A percentile compares a stretch with the other conserved stretches of the same genome.
Evolutionary conservation across 108 stramenopile genomes (phyloP).

Genomic region (Discostella stelligeroides): DNA sequence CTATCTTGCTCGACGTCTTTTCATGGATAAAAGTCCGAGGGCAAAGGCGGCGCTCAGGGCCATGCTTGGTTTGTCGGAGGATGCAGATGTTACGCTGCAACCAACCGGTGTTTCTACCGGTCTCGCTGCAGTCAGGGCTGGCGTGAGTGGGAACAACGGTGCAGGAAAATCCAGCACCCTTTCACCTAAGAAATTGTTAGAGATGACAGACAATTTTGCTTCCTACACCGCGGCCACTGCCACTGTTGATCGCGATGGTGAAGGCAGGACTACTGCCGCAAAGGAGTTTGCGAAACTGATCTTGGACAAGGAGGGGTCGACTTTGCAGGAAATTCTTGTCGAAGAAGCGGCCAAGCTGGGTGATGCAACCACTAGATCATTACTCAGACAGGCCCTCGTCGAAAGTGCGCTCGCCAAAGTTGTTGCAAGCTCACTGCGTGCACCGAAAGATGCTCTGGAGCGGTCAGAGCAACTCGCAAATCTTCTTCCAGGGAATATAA

Average conservation of each 20-base stretch:
- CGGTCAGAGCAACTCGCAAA: conserved; percentile 37
- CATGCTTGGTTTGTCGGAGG: conserved; percentile 76
- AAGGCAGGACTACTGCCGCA: conserved; percentile 61
- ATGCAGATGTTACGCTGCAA: conserved; percentile 14
- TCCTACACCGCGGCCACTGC: conserved; percentile 82
- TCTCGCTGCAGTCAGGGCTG: conserved; percentile 52
- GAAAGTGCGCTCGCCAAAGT: conserved; percentile 66
- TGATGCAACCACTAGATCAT: conserved; percentile 63
- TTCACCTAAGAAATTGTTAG: conserved; percentile 70
- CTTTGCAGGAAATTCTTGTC: conserved; percentile 74
- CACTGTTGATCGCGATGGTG: conserved; percentile 69
- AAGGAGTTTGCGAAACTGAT: conserved; percentile 73
- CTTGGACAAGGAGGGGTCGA: conserved; percentile 67
- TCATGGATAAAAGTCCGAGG: conserved; percentile 85
- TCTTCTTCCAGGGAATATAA: conserved; percentile 59
- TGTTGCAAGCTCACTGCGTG: conserved; percentile 49
- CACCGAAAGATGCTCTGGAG: conserved; percentile 57
- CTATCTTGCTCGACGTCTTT: conserved; percentile 80
- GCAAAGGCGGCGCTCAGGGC: conserved; percentile 77
- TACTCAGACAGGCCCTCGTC: conserved; percentile 61
- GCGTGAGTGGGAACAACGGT: conserved; percentile 18
- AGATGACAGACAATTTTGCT: conserved; percentile 85
- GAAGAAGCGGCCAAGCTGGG: conserved; percentile 76
- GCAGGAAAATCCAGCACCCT: conserved; percentile 25
- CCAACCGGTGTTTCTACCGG: conserved; percentile 23